phyloP scores from a whole-genome alignment of 768 basidiomycete genomes.

The Phaeotremella skinneri region DNA sequence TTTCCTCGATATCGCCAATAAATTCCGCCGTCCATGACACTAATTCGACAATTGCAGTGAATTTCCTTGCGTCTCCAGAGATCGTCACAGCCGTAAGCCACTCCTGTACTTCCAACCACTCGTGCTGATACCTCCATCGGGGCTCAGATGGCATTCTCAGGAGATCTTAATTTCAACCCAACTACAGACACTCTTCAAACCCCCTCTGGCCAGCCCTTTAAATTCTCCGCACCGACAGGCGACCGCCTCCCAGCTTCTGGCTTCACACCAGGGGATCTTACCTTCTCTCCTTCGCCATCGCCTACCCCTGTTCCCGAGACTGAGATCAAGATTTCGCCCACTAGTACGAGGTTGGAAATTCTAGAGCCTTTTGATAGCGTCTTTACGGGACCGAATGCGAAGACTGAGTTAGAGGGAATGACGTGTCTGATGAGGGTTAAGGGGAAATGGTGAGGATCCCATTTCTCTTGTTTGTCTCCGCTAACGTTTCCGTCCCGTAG shows the following conservation, averaged over 20 bases:
- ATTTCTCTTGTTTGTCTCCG: not conserved
- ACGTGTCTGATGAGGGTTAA: slow-evolving; percentile 84
- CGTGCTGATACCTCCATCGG: too few relatives aligned
- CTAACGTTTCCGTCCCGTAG: slow-evolving; percentile 11
- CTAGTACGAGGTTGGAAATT: slow-evolving; percentile 80
- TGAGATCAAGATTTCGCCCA: slow-evolving; percentile 69
- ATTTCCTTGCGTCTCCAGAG: slow-evolving; percentile 95
- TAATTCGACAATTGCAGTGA: slow-evolving; percentile 57
- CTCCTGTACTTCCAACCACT: not conserved
- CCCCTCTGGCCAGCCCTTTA: slow-evolving; percentile 74
- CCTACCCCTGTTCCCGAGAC: slow-evolving; percentile 75
- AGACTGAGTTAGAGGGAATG: slow-evolving; percentile 72
- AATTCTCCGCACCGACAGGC: slow-evolving; percentile 78
- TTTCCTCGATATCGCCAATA: slow-evolving; percentile 18
- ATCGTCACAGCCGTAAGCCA: slow-evolving; percentile 78
- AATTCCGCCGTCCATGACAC: not conserved
- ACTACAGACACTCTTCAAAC: slow-evolving; percentile 66
- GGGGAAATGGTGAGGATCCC: slow-evolving; percentile 70
- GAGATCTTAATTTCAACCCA: slow-evolving; percentile 90
- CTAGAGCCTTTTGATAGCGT: slow-evolving; percentile 79
- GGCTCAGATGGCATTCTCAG: slow-evolving; percentile 83
- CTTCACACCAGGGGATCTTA: slow-evolving; percentile 67
- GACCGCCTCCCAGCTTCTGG: slow-evolving; percentile 78
- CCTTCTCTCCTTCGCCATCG: slow-evolving; percentile 72
- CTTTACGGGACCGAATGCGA: slow-evolving; percentile 56